Conservation (phyloP, 1,284 basidiomycete genomes). For the Kwoniella shivajii region DNA sequence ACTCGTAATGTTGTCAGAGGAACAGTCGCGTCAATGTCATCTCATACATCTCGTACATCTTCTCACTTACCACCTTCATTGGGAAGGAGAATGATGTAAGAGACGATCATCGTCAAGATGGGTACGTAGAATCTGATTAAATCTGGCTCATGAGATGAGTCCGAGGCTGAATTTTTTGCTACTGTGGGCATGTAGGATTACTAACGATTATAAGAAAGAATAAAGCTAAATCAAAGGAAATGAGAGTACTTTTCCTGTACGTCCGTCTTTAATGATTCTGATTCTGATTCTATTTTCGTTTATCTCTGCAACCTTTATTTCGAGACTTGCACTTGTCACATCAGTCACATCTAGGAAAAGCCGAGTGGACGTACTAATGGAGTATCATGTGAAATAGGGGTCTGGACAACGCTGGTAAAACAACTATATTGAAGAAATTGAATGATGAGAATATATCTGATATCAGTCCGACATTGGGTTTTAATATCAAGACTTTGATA, state of each 20-base stretch:
- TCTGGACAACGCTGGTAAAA: constrained; percentile 99
- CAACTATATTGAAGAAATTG: constrained; percentile 93
- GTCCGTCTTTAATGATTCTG: background rate
- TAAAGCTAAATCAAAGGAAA: constrained; percentile 89
- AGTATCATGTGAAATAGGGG: constrained; percentile 73
- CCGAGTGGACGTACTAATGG: too few species aligned
- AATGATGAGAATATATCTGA: constrained; percentile 84
- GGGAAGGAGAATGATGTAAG: too few species aligned
- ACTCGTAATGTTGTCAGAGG: too few species aligned
- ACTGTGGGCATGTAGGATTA: constrained; percentile 70
- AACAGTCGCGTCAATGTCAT: too few species aligned
- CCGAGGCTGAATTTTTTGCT: too few species aligned
- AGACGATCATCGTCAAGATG: too few species aligned
- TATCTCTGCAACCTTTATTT: background rate
- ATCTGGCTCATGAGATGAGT: too few species aligned
- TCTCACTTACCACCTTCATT: too few species aligned
- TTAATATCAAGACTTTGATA: constrained; percentile 96
- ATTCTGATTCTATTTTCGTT: background rate
- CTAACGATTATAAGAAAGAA: constrained; percentile 98
- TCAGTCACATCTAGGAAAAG: too few species aligned
- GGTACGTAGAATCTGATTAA: too few species aligned
- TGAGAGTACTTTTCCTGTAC: constrained; percentile 93
- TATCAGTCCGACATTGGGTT: constrained; percentile 93
- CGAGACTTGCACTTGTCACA: too few species aligned
- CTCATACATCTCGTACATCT: too few species aligned